A percentile compares a stretch with the other conserved stretches of the same genome.
These are phyloP conservation scores for Cordyceps tenuipes DNA, from an alignment of 2,329 filamentous ascomycete genomes.

Conservation along the genomic window DNA sequence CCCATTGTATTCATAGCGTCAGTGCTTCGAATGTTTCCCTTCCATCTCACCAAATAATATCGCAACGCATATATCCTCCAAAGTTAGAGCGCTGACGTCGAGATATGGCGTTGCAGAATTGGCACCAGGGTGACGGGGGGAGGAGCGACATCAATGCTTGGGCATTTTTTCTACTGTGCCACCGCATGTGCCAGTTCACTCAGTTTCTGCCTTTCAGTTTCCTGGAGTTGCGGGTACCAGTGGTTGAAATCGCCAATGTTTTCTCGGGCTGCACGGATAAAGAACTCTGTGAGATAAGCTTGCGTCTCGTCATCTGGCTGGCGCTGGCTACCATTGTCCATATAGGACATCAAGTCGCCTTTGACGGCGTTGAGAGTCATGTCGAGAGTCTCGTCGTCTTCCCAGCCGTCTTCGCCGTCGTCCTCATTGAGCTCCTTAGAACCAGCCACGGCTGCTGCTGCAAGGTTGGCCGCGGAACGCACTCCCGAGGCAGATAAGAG, in stretches of 20 bases:
- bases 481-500: conserved; percentile 69
- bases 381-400: conserved; percentile 68
- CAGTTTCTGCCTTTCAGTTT: conserved; percentile 48
- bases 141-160: not conserved
- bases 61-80: not conserved
- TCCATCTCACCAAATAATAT: not conserved
- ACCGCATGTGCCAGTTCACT: conserved; percentile 39
- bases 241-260: conserved; percentile 48
- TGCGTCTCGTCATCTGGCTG: conserved; percentile 87
- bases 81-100: not conserved
- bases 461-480: conserved; percentile 51
- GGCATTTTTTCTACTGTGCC: conserved; percentile 19
- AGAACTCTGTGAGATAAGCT: conserved; percentile 75
- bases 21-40: not conserved
- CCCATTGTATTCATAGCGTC: not conserved
- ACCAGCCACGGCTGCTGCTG: conserved; percentile 53
- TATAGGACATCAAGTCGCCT: conserved; percentile 72
- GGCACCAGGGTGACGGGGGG: too few relatives aligned
- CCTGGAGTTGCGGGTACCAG: conserved; percentile 48
- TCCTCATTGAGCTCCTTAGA: conserved; percentile 54
- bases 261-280: conserved; percentile 51
- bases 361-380: conserved; percentile 62
- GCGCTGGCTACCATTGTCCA: conserved; percentile 51
- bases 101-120: not conserved
- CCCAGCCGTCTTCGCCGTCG: conserved; percentile 83